phyloP scores from a whole-genome alignment of 2,329 filamentous ascomycete genomes.

The Phaeoacremonium minimum region DNA sequence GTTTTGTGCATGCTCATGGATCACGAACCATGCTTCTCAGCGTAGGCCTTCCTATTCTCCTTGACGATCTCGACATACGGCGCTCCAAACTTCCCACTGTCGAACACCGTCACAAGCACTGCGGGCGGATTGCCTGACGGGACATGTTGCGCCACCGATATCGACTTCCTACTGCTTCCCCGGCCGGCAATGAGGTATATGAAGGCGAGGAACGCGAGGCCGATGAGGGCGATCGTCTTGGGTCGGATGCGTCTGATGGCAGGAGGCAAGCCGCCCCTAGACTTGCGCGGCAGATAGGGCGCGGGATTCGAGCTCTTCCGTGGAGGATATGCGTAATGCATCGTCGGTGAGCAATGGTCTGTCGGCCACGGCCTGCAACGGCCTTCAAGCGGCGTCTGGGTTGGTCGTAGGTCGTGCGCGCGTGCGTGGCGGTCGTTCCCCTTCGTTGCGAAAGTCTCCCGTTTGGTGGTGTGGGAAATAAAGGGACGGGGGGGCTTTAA shows the following conservation, averaged over 20 bases:
- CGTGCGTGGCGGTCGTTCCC: no score
- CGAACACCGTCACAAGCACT: conserved; percentile 83
- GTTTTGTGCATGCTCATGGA: conserved; percentile 3
- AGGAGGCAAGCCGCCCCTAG: conserved; percentile 42
- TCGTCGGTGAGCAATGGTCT: conserved; percentile 42
- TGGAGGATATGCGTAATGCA: conserved; percentile 89
- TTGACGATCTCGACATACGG: conserved; percentile 70
- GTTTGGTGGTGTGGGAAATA: no score
- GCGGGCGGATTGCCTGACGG: conserved; percentile 55
- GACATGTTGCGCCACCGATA: conserved; percentile 13
- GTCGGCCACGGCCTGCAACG: no score
- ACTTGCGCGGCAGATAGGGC: conserved; percentile 61
- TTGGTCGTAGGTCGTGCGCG: no score
- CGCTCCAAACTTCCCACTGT: conserved; percentile 59
- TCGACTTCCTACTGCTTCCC: conserved; percentile 24
- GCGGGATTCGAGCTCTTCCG: conserved; percentile 77
- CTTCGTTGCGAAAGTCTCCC: no score
- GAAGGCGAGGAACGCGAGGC: conserved; percentile 50
- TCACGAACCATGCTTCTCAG: conserved; percentile 72
- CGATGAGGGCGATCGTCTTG: conserved; percentile 51
- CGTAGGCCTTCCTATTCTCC: conserved; percentile 82
- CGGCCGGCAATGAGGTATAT: conserved; percentile 60
- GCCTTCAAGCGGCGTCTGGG: no score
- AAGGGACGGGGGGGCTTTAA: no score
- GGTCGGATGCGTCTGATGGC: conserved; percentile 58